Evolutionary conservation across 2,329 filamentous ascomycete species (phyloP).

Genomic region (Penicillium sp.): DNA sequence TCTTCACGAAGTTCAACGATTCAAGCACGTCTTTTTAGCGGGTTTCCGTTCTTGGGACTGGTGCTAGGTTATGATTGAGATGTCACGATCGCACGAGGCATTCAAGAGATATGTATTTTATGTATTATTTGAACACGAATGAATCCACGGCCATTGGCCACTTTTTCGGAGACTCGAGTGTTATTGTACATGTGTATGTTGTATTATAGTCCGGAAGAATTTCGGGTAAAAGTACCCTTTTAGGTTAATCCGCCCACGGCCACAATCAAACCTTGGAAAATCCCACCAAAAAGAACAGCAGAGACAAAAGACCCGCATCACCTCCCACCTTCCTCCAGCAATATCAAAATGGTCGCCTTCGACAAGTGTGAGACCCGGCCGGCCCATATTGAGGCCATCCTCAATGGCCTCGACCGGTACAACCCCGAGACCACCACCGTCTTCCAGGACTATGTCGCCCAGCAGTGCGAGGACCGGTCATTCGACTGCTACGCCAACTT

Average conservation of each 20-base stretch:
- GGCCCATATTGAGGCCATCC: constrained; percentile 86
- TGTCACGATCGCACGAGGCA: constrained; percentile 17
- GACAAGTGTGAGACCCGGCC: constrained; percentile 91
- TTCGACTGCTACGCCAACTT: constrained; percentile 97
- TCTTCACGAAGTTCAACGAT: not conserved
- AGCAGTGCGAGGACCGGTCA: constrained; percentile 92
- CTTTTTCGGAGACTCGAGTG: not conserved
- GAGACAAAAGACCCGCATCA: constrained; percentile 25
- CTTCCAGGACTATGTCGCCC: constrained; percentile 90
- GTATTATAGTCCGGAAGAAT: constrained; percentile 13
- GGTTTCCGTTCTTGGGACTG: not conserved
- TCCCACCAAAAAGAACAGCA: constrained; percentile 28
- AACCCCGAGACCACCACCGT: constrained; percentile 93
- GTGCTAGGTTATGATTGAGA: constrained; percentile 8
- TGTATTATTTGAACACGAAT: constrained; percentile 25
- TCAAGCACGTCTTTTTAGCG: not conserved
- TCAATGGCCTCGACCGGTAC: constrained; percentile 96
- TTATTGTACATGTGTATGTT: not conserved
- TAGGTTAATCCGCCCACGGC: constrained; percentile 21
- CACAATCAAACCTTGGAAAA: constrained; percentile 27
- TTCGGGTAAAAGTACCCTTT: constrained; percentile 14
- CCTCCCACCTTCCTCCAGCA: constrained; percentile 16
- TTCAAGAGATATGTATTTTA: constrained; percentile 27
- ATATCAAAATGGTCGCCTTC: constrained; percentile 50
- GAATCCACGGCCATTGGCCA: constrained; percentile 4